phyloP scores from a whole-genome alignment of 2,329 filamentous ascomycete species.

The Monilinia fructigena region DNA sequence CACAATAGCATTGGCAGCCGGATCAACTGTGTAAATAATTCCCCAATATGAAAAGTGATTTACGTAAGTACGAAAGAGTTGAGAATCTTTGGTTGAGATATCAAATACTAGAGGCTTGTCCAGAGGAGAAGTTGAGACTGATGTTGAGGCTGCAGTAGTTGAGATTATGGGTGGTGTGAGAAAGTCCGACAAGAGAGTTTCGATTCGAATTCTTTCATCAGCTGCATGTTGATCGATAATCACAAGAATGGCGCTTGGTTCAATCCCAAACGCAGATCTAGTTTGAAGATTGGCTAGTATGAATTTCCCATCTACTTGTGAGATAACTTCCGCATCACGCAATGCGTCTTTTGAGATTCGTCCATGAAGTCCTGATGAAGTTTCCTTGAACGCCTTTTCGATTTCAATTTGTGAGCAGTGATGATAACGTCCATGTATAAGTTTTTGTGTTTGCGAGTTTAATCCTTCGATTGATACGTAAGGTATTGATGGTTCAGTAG shows the following conservation, averaged over 20 bases:
- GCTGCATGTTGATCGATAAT: slow-evolving; percentile 93
- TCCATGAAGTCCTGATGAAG: slow-evolving; percentile 39
- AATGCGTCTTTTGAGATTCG: slow-evolving; percentile 64
- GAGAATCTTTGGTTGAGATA: slow-evolving; percentile 58
- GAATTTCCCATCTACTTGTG: slow-evolving; percentile 89
- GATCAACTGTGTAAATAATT: slow-evolving; percentile 49
- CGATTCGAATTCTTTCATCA: slow-evolving; percentile 81
- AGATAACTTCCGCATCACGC: slow-evolving; percentile 61
- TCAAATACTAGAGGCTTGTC: slow-evolving; percentile 62
- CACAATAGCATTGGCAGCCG: slow-evolving; percentile 40
- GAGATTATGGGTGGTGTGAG: slow-evolving; percentile 41
- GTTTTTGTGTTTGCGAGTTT: slow-evolving; percentile 30
- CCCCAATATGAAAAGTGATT: slow-evolving; percentile 72
- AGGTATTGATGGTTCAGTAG: slow-evolving; percentile 48
- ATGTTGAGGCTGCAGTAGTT: neutral
- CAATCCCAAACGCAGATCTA: slow-evolving; percentile 6
- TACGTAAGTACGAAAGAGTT: slow-evolving; percentile 54
- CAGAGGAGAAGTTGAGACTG: slow-evolving; percentile 43
- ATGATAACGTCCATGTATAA: slow-evolving; percentile 32
- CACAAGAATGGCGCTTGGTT: slow-evolving; percentile 52
- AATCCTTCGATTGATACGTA: slow-evolving; percentile 41
- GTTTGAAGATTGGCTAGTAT: slow-evolving; percentile 60
- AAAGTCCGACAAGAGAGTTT: slow-evolving; percentile 64
- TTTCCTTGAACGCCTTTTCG: slow-evolving; percentile 35
- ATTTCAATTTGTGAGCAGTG: slow-evolving; percentile 37